Evolutionary conservation across 2,329 filamentous ascomycete species (phyloP), one percentile per base, ranked within the genome.

Genomic region (Diaporthe ilicicola): DNA sequence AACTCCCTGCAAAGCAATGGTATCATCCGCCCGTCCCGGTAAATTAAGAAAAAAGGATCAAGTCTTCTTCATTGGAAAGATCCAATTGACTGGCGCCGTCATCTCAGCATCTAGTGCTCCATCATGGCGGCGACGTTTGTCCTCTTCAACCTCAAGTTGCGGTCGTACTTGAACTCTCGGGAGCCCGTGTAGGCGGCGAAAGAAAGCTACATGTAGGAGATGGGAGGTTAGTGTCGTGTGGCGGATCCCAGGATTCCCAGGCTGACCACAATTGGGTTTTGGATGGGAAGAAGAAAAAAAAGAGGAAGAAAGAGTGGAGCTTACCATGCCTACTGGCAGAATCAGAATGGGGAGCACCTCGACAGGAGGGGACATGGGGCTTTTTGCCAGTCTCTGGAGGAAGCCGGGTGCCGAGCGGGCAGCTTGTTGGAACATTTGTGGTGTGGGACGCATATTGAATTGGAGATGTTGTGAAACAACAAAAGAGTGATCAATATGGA

Each of bases 311-410:
- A 9, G 0, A 27, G 22, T 7, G 39, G 15, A 19, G 39, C 70
- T 62, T 37, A 72, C 71, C 71, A 72, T 72, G 62, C 71, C 71
- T 3, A 66, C 53, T 15, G 69, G 65, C 44, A 72, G 62, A 44
- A 72, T 56, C 24, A 72, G 39, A 6, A 72, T 69, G 42, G 71
- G 71, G 17, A 70, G 65, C 12, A 70, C 71, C 55, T 72, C 71
- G 0, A 70, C 71, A 0, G 71, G 71, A n/a, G 71, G 71, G 17
- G 56, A 44, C 71, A 72, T 72, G 46, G 71, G 71, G 17, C 69
- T 70, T 10, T 53, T 56, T 19, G 71, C 62, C 54, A 72, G 39
- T 15, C 71, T 65, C 19, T 61, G 61, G 32, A 72, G 44, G 27
- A 72, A 34, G 7, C 61, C 29, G 4, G 71, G 71, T 19, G 68